Evolutionary conservation across 495 filamentous ascomycete genomes (phyloP).

Genomic region (Echria macrotheca): DNA sequence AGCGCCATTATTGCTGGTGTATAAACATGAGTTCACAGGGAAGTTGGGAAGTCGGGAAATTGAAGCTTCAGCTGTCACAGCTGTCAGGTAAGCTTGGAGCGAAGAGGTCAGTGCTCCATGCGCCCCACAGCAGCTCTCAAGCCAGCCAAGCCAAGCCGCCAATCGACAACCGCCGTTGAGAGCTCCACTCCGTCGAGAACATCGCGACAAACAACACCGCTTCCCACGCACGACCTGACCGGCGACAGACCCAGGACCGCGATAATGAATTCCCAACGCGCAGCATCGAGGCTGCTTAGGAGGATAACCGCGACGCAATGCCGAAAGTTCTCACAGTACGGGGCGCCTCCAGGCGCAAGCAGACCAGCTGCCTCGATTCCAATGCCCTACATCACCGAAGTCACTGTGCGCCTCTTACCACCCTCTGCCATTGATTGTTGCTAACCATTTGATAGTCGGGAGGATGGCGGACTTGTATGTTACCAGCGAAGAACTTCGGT

Average conservation of each 20-base stretch:
- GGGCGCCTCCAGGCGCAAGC: slow-evolving; percentile 20
- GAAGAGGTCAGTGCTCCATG: too few relatives aligned
- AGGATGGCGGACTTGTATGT: slow-evolving; percentile 84
- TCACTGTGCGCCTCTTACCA: slow-evolving; percentile 56
- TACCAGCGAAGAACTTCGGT: background rate
- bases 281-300: slow-evolving; percentile 28
- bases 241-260: too few relatives aligned
- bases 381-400: slow-evolving; percentile 72
- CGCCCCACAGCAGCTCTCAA: too few relatives aligned
- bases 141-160: slow-evolving; percentile 8
- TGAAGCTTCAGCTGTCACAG: too few relatives aligned
- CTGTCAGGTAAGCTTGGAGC: too few relatives aligned
- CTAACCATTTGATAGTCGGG: slow-evolving; percentile 60
- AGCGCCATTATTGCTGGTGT: too few relatives aligned
- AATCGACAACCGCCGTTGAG: background rate
- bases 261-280: slow-evolving; percentile 32
- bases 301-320: slow-evolving; percentile 23
- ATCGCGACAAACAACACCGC: too few relatives aligned
- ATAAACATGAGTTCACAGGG: too few relatives aligned
- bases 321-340: slow-evolving; percentile 37
- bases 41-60: too few relatives aligned
- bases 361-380: slow-evolving; percentile 54
- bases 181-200: too few relatives aligned
- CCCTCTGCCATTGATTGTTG: slow-evolving; percentile 5
- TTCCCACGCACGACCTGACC: too few relatives aligned